Base-by-base conservation (phyloP, 305 asterid species). In the Stenogyne calaminthoides region DNA sequence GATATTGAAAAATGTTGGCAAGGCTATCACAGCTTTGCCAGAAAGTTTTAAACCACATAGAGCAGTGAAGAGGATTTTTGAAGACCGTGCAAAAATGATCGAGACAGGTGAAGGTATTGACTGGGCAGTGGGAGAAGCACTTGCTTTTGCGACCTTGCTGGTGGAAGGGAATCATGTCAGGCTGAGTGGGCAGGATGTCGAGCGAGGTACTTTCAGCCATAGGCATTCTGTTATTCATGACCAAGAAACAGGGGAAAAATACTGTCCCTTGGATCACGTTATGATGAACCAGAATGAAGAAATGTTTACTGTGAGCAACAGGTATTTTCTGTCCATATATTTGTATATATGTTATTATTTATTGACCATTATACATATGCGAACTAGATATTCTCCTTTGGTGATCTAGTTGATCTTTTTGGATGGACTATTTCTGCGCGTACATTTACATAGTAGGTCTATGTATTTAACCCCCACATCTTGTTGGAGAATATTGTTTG, bases 101-200 rank as follows among this genome's bases (percentile, higher is more conserved):
- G 99, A 94, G 79, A 80, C 95, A 34, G 98, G 93, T 80, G 96
- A 94, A 74, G 96, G 96, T 25, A 89, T 94, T 69, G 99, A 94
- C 87, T 94, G 99, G 97, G 98, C 98, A 52, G 86, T 94, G 64
- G 99, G 91, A 51, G 99, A 94, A 88, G 97, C 97, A 65, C 98
- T 94, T 60, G 98, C 99, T 75, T 94, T 94, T 81, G 97, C 99
- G 39, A 91, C 99, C 37, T 85, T 94, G 83, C 91, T 94, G 64
- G 90, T 90, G 11, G 99, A 94, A 84, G 99, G 98, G 66, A 94
- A 94, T 84, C 98, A 94, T 79, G 98, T 94, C 68, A 89, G 99
- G 76, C 89, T 94, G 83, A 91, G 99, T 67, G 99, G 99, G 71
- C 99, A 94, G 84, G 99, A 94, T 81, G 99, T 94, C 67, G 98